Evolutionary conservation across 1,139 yeast genomes (phyloP).

Genomic region (Zhuliangozyma parablackwelliae): DNA sequence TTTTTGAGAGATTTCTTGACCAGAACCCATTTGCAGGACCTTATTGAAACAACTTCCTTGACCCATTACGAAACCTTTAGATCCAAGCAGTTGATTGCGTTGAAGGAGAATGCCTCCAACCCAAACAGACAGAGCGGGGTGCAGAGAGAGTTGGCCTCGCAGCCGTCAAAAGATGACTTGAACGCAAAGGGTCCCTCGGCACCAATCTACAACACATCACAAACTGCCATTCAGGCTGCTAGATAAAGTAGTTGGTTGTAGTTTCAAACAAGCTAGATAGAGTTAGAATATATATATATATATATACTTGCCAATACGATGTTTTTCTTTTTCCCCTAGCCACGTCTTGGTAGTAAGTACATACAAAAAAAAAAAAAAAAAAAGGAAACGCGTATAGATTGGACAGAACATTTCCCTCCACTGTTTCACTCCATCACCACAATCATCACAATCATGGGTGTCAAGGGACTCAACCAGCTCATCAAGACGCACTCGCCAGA

Average conservation of each 20-base stretch:
- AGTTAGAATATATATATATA: no score
- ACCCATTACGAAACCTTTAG: conserved; percentile 92
- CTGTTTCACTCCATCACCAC: neutral
- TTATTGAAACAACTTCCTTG: conserved; percentile 86
- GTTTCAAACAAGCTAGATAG: no score
- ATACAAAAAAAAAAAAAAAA: no score
- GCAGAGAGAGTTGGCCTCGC: neutral
- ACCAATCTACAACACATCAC: no score
- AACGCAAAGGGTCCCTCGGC: no score
- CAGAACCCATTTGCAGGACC: conserved; percentile 92
- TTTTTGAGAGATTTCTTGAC: conserved; percentile 90
- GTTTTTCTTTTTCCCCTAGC: no score
- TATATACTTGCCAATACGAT: no score
- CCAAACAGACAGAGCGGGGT: conserved; percentile 31
- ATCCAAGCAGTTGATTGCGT: conserved; percentile 86
- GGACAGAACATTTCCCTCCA: neutral
- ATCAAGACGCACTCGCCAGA: conserved; percentile 86
- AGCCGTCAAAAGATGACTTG: no score
- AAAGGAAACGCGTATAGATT: no score
- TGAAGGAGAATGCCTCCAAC: conserved; percentile 76
- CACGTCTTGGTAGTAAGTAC: no score
- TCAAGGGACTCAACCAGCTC: conserved; percentile 72
- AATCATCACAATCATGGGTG: conserved; percentile 54
- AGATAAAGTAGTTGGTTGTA: no score
- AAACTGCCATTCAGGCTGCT: no score